Evolutionary conservation across 257 asterid species (phyloP), one percentile per base, ranked within the genome.

Genomic region (Petunia axillaris): DNA sequence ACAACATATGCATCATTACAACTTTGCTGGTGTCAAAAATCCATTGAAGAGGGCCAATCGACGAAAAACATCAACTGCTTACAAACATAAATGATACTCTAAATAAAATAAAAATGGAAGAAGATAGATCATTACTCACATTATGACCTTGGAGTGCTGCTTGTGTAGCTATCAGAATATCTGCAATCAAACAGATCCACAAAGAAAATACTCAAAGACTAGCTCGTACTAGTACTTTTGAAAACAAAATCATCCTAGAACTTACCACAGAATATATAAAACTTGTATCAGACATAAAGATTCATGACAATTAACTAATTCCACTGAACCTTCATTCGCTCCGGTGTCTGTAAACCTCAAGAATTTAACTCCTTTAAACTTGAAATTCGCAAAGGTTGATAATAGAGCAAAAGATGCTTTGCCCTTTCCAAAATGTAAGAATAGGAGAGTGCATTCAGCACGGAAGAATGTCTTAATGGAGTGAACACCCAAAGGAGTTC

Each of bases 91-190:
- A 50, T 36, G 78, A 73, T 73, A 50, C 35, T 50, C 46, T 73
- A 50, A 73, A 37, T 50, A 73, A 6, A 35, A 13, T 9, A 52
- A 73, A 48, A 58, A 73, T 50, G 36, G 35, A 11, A 1, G 7
- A 41, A 71, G 59, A 73, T 73, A 36, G 39, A 58, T 63, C 55
- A 70, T 35, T n/a, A 84, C 99, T 93, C 84, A 95, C 99, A 81
- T 86, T 91, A 81, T 94, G 94, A 87, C 87, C 93, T 82, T 88
- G 96, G 87, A 83, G 86, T 81, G 89, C 89, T 74, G 95, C 89
- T 54, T 92, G 95, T 36, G 92, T 75, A 80, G 94, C 97, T 71
- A 89, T 86, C 90, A 92, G 81, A 73, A 90, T 90, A 91, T 92
- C 99, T 95, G 97, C 77, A 84, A 85, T 59, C 67, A 73, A 73